Conservation (phyloP, 345 rosid species). For the Adansonia digitata region DNA sequence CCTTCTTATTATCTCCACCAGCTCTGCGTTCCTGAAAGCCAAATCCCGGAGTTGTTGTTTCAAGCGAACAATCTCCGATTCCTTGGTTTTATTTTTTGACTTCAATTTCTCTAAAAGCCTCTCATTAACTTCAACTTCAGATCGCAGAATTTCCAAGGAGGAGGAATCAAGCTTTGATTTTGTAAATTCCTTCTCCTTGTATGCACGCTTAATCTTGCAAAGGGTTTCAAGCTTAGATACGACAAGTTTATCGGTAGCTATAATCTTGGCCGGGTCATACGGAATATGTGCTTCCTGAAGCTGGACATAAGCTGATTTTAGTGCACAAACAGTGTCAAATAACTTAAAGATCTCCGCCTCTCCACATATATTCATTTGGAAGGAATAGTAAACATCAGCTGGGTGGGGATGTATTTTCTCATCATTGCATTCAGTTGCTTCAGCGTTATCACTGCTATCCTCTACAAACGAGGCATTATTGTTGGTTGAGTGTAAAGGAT, state of each 20-base stretch:
- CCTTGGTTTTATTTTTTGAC: conserved; percentile 29
- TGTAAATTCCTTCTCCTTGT: conserved; percentile 20
- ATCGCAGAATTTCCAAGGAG: conserved; percentile 22
- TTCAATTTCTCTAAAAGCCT: conserved; percentile 36
- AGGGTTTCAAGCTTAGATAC: conserved; percentile 45
- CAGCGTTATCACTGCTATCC: conserved; percentile 27
- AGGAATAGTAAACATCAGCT: conserved; percentile 9
- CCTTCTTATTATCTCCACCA: conserved; percentile 30
- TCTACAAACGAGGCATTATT: conserved; percentile 17
- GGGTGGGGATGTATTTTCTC: conserved; percentile 32
- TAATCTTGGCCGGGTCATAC: conserved; percentile 47
- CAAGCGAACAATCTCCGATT: conserved; percentile 31
- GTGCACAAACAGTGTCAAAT: conserved; percentile 40
- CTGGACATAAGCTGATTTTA: conserved; percentile 49
- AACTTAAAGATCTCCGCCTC: conserved; percentile 32
- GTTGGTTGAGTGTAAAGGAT: background rate
- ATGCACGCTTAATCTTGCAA: conserved; percentile 31
- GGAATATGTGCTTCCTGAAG: conserved; percentile 63
- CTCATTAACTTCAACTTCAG: conserved; percentile 36
- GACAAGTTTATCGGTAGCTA: conserved; percentile 46
- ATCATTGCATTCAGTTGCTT: conserved; percentile 22
- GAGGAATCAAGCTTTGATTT: conserved; percentile 27
- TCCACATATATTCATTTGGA: conserved; percentile 17
- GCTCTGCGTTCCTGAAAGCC: conserved; percentile 22
- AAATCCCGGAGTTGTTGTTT: conserved; percentile 30